Evolutionary conservation across 768 basidiomycete genomes (phyloP).

Genomic region (Boletus barrowsii): DNA sequence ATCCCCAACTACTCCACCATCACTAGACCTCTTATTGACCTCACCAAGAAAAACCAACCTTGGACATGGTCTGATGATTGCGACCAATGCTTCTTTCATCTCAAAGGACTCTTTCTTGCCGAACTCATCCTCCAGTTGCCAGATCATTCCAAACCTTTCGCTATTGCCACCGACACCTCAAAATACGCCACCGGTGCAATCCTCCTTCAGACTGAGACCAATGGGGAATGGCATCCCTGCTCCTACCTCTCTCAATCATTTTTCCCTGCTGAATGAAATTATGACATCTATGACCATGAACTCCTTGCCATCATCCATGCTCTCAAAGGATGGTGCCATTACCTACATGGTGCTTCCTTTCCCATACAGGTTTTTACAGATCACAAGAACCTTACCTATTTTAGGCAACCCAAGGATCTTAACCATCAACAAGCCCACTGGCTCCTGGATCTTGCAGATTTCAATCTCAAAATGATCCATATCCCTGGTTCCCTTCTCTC

Average conservation of each 20-base stretch:
- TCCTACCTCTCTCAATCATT: not conserved
- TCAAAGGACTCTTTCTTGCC: not conserved
- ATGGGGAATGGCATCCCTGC: not conserved
- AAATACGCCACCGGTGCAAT: too few species aligned
- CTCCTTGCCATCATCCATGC: not conserved
- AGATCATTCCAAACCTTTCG: not conserved
- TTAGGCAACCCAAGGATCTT: not conserved
- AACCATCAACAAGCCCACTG: not conserved
- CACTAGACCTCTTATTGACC: not conserved
- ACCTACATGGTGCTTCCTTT: too few species aligned
- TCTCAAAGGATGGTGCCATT: too few species aligned
- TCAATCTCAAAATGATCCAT: too few species aligned
- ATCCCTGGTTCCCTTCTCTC: too few species aligned
- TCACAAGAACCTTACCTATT: too few species aligned
- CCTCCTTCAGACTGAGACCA: not conserved
- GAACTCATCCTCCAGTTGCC: not conserved
- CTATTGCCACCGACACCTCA: not conserved
- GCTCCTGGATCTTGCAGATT: not conserved
- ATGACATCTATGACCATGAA: conserved; percentile 41
- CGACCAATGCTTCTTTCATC: not conserved
- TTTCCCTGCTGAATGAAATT: conserved; percentile 39
- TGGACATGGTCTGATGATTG: not conserved
- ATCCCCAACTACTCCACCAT: not conserved
- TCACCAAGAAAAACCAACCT: not conserved
- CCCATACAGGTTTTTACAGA: too few species aligned